phyloP scores from a whole-genome alignment of 129 eudicot genomes.

The Pittosporum tobira region DNA sequence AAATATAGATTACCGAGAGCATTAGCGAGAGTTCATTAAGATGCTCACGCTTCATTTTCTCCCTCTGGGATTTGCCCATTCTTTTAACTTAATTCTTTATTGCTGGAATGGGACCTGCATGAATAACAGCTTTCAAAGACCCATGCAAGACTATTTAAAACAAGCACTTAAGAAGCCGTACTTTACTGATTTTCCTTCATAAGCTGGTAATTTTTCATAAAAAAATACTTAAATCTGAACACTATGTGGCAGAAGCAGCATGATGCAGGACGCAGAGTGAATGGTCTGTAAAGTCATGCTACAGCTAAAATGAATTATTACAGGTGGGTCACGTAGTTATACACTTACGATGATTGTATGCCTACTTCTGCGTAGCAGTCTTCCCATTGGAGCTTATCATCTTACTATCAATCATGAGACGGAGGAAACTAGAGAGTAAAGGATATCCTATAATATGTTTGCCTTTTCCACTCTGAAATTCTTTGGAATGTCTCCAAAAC shows the following conservation, averaged over 20 bases:
- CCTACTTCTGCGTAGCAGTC: neutral
- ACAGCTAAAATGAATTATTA: neutral
- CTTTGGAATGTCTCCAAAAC: too few relatives aligned
- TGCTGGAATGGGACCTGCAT: slow-evolving; percentile 41
- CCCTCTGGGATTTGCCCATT: slow-evolving; percentile 78
- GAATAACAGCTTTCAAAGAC: slow-evolving; percentile 6
- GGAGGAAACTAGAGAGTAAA: too few relatives aligned
- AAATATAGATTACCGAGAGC: slow-evolving; percentile 50
- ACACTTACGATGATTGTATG: neutral
- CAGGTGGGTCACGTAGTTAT: neutral
- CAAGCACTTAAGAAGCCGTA: neutral
- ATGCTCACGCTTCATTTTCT: slow-evolving; percentile 75
- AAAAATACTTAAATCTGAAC: too few relatives aligned
- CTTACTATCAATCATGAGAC: too few relatives aligned
- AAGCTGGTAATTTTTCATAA: neutral
- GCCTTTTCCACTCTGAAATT: neutral
- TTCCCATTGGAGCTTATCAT: too few relatives aligned
- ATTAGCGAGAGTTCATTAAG: slow-evolving; percentile 67
- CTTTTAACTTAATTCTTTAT: slow-evolving; percentile 54
- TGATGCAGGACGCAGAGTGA: too few relatives aligned
- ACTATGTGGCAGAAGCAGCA: too few relatives aligned
- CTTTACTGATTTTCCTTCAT: neutral
- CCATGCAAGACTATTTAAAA: slow-evolving; percentile 8
- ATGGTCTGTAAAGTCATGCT: too few relatives aligned
- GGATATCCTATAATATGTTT: too few relatives aligned